Evolutionary conservation across 257 asterid genomes (phyloP).

Genomic region (Solanum chiquidenum): DNA sequence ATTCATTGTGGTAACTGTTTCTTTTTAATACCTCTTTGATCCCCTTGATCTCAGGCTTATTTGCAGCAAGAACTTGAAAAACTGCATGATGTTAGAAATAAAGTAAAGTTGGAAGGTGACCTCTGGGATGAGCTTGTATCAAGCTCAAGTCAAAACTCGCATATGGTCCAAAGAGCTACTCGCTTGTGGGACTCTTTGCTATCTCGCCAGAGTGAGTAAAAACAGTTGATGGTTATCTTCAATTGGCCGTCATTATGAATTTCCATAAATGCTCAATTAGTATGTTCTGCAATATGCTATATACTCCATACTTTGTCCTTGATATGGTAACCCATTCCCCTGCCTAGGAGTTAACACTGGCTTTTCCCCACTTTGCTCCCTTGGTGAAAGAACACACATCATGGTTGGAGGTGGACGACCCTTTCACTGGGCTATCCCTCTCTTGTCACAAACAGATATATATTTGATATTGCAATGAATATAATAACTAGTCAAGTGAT

Average conservation of each 20-base stretch:
- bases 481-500: neutral
- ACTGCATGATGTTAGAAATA: constrained; percentile 82
- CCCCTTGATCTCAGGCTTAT: constrained; percentile 58
- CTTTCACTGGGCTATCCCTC: neutral
- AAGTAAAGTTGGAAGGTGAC: constrained; percentile 95
- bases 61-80: constrained; percentile 98
- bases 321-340: neutral
- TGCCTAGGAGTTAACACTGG: neutral
- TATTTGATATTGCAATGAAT: neutral
- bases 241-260: neutral
- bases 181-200: constrained; percentile 94
- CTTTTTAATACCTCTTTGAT: constrained; percentile 1
- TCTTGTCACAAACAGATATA: neutral
- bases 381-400: neutral
- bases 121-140: constrained; percentile 98
- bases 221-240: neutral
- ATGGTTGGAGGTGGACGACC: neutral
- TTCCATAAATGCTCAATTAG: neutral
- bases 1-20: constrained; percentile 1
- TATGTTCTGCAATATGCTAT: neutral
- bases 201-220: constrained; percentile 81
- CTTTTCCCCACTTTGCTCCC: neutral
- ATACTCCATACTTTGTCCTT: neutral
- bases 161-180: constrained; percentile 97
- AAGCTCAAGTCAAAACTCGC: constrained; percentile 96